Conservation (phyloP, 768 basidiomycete species). For the Boletus rex-veris region DNA sequence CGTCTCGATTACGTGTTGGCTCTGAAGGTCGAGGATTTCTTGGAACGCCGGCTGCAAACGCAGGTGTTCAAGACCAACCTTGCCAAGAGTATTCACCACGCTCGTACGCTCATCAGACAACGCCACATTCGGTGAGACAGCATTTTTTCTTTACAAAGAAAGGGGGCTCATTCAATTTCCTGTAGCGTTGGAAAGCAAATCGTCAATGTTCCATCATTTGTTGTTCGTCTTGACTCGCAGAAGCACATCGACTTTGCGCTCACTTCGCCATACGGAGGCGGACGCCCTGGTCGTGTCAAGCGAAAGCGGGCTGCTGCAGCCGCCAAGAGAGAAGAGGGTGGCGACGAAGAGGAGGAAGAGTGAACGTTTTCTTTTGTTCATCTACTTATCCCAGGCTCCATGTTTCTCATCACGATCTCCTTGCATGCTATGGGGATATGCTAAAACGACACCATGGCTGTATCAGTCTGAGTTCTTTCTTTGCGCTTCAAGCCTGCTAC, state of each 20-base stretch:
- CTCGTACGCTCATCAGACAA: conserved; percentile 96
- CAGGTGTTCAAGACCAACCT: conserved; percentile 99
- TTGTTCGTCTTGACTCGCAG: conserved; percentile 98
- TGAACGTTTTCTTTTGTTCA: conserved; percentile 35
- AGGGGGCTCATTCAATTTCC: background rate
- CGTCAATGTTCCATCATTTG: conserved; percentile 97
- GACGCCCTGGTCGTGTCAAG: conserved; percentile 94
- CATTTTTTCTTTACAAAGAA: background rate
- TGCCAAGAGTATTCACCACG: conserved; percentile 98
- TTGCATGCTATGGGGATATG: conserved; percentile 29
- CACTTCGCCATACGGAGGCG: conserved; percentile 95
- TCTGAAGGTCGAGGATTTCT: conserved; percentile 98
- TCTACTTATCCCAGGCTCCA: conserved; percentile 26
- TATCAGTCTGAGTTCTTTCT: conserved; percentile 2
- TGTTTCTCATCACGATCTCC: conserved; percentile 31
- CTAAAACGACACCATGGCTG: conserved; percentile 27
- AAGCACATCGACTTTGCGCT: conserved; percentile 99
- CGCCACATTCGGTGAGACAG: conserved; percentile 88
- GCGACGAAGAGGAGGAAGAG: conserved; percentile 89
- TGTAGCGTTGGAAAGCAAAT: conserved; percentile 95
- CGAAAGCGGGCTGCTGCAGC: conserved; percentile 95
- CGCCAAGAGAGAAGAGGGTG: conserved; percentile 87
- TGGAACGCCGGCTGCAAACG: conserved; percentile 98
- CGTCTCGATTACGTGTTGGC: conserved; percentile 99
- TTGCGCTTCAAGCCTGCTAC: background rate